A percentile compares a stretch with the other conserved stretches of the same genome.
Evolutionary conservation across 768 basidiomycete genomes (phyloP).

Genomic region (Lepiota venenata): DNA sequence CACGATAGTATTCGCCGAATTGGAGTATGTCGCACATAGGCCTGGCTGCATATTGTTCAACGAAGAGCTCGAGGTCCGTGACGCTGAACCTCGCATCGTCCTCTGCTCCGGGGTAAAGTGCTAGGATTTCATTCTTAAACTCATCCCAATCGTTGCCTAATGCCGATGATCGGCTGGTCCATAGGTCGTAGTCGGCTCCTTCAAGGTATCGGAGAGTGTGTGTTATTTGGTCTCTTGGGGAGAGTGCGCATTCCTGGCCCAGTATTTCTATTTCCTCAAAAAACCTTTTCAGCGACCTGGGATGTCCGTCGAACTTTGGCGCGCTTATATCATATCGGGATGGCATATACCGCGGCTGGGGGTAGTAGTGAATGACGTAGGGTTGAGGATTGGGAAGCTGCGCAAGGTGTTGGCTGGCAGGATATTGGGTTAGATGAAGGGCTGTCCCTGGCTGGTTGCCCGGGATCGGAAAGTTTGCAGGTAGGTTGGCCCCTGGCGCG

Average conservation of each 20-base stretch:
- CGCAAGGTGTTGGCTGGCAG: too few relatives aligned
- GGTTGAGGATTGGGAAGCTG: too few relatives aligned
- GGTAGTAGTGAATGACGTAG: too few relatives aligned
- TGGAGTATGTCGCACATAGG: not conserved
- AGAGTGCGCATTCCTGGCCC: not conserved
- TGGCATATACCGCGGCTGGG: too few relatives aligned
- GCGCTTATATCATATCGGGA: not conserved
- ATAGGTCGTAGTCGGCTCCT: not conserved
- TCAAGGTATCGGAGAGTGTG: not conserved
- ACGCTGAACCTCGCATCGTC: not conserved
- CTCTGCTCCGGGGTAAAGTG: slow-evolving; percentile 3
- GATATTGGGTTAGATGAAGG: too few relatives aligned
- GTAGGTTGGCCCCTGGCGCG: too few relatives aligned
- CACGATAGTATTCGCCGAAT: slow-evolving; percentile 10
- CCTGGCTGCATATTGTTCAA: not conserved
- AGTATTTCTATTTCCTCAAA: not conserved
- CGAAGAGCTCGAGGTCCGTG: slow-evolving; percentile 5
- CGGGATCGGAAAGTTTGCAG: not conserved
- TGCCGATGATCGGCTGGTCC: not conserved
- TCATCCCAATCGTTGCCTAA: not conserved
- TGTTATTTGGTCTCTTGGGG: not conserved
- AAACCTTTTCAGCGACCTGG: not conserved
- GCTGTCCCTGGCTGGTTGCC: too few relatives aligned
- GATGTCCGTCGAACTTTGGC: not conserved
- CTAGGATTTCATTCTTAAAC: not conserved